Conservation (phyloP, 1,284 basidiomycete species). For the Heterobasidion occidentale region DNA sequence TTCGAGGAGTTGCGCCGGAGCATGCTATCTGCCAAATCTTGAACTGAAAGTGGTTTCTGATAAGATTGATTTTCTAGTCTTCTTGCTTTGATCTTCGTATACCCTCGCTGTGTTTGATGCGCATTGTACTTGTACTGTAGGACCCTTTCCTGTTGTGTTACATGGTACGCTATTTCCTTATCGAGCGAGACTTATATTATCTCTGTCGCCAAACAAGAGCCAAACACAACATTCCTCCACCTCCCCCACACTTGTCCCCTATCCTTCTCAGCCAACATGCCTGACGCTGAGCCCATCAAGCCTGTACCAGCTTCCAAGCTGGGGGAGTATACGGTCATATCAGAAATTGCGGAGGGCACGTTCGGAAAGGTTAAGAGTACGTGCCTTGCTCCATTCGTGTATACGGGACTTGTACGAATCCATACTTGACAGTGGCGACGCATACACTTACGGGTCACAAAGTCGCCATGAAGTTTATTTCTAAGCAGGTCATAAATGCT, state of each 20-base stretch:
- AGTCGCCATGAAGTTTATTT: conserved; percentile 98
- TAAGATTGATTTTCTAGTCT: background rate
- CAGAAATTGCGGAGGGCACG: conserved; percentile 82
- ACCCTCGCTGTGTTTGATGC: conserved; percentile 3
- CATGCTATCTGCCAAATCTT: conserved; percentile 10
- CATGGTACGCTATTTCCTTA: background rate
- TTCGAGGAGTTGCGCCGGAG: conserved; percentile 41
- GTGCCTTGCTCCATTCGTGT: conserved; percentile 3
- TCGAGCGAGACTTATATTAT: background rate
- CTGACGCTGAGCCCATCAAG: conserved; percentile 6
- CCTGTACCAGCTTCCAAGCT: conserved; percentile 51
- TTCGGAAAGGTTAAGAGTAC: conserved; percentile 98
- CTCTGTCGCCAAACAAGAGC: background rate
- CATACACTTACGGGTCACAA: conserved; percentile 93
- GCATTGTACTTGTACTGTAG: background rate
- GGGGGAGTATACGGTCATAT: conserved; percentile 70
- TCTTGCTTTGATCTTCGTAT: background rate
- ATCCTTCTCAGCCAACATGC: conserved; percentile 4
- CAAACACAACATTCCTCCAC: background rate
- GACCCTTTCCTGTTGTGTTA: background rate
- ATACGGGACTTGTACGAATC: conserved; percentile 5
- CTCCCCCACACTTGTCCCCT: background rate
- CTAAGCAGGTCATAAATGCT: conserved; percentile 87
- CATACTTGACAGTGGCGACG: conserved; percentile 63
- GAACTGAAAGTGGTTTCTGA: background rate